These are phyloP conservation scores for Plectosphaerella sp. DNA, from an alignment of 2,329 filamentous ascomycete genomes.

Conservation along the genomic window DNA sequence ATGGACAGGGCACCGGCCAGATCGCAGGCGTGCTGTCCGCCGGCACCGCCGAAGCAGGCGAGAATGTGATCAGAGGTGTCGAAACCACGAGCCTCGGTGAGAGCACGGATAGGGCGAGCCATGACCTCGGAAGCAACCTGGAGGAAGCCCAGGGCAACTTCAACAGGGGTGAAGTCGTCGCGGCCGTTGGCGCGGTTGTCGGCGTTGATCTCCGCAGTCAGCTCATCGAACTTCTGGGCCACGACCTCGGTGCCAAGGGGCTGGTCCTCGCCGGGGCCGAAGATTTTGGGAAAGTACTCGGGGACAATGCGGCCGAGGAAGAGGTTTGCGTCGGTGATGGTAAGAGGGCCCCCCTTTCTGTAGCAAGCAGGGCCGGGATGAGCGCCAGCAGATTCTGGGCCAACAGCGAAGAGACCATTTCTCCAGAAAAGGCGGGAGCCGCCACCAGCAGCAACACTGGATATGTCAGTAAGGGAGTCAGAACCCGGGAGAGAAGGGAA, in stretches of 20 bases:
- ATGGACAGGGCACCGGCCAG: conserved; percentile 39
- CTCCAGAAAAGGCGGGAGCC: conserved; percentile 67
- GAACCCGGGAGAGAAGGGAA: neutral
- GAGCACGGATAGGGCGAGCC: conserved; percentile 27
- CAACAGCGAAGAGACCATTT: conserved; percentile 69
- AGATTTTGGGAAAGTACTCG: conserved; percentile 70
- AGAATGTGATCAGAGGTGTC: conserved; percentile 28
- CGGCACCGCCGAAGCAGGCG: conserved; percentile 28
- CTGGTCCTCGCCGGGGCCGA: conserved; percentile 63
- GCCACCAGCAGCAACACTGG: conserved; percentile 74
- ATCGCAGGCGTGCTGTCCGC: conserved; percentile 38
- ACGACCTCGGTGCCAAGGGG: conserved; percentile 36
- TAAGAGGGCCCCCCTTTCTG: conserved; percentile 66
- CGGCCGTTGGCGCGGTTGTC: conserved; percentile 22
- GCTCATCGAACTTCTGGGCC: conserved; percentile 31
- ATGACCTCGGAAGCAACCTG: conserved; percentile 31
- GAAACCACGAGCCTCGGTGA: conserved; percentile 29
- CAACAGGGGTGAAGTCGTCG: conserved; percentile 22
- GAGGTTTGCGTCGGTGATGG: conserved; percentile 69
- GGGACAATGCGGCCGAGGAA: conserved; percentile 57
- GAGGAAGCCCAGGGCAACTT: conserved; percentile 30
- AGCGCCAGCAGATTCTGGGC: conserved; percentile 66
- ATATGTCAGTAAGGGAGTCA: conserved; percentile 20
- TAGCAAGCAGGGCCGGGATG: conserved; percentile 71
- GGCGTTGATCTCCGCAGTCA: conserved; percentile 37